These are phyloP conservation scores for Meripilus lineatus DNA, from an alignment of 1,284 basidiomycete genomes.

Conservation along the genomic window DNA sequence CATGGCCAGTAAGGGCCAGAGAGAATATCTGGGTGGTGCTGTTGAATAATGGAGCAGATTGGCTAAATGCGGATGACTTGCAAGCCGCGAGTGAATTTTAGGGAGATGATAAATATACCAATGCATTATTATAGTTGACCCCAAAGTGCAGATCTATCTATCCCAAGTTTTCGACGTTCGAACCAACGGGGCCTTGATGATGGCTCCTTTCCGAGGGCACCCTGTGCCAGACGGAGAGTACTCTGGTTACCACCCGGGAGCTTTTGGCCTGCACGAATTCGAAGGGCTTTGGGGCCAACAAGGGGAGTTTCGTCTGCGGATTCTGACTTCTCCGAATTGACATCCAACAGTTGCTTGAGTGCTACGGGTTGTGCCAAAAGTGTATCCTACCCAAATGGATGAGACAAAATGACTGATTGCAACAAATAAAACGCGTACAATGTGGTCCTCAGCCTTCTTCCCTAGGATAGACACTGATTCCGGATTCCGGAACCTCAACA, in stretches of 20 bases:
- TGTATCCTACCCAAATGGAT: slow-evolving; percentile 23
- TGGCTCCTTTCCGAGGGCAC: slow-evolving; percentile 25
- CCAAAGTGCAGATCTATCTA: slow-evolving; percentile 29
- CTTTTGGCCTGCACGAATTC: slow-evolving; percentile 30
- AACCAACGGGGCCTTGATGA: slow-evolving; percentile 23
- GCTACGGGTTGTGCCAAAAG: slow-evolving; percentile 30
- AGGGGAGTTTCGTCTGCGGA: slow-evolving; percentile 14
- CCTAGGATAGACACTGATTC: slow-evolving; percentile 32
- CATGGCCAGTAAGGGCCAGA: slow-evolving; percentile 42
- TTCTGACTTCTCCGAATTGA: slow-evolving; percentile 18
- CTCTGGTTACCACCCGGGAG: slow-evolving; percentile 29
- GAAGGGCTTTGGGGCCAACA: slow-evolving; percentile 22
- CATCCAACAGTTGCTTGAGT: slow-evolving; percentile 20
- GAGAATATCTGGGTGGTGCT: slow-evolving; percentile 40
- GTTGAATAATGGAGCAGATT: slow-evolving; percentile 41
- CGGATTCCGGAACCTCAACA: slow-evolving; percentile 49
- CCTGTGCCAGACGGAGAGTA: slow-evolving; percentile 28
- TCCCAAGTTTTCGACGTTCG: slow-evolving; percentile 30
- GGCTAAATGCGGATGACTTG: slow-evolving; percentile 52
- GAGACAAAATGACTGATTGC: not conserved
- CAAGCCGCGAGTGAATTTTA: slow-evolving; percentile 39
- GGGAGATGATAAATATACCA: slow-evolving; percentile 12
- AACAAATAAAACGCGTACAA: slow-evolving; percentile 21
- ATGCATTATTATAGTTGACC: slow-evolving; percentile 14
- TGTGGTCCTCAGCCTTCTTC: slow-evolving; percentile 29